A percentile compares a stretch with the other conserved stretches of the same genome.
Conservation (phyloP, 768 basidiomycete species). For the Pleurotus eryngii region DNA sequence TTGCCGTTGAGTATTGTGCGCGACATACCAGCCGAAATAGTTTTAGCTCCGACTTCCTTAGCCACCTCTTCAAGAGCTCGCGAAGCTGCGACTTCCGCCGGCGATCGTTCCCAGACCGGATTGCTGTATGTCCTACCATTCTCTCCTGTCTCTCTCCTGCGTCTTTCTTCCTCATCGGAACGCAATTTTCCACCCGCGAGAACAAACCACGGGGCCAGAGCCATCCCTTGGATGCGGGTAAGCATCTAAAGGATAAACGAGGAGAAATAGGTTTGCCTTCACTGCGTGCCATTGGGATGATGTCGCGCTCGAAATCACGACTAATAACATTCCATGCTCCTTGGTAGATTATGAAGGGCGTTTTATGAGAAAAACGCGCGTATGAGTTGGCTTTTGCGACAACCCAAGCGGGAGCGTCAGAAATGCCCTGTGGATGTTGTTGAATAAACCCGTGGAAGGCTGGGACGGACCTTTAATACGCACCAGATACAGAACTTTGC, state of each 20-base stretch:
- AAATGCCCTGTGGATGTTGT: slow-evolving; percentile 27
- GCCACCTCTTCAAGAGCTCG: slow-evolving; percentile 48
- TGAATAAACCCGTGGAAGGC: background rate
- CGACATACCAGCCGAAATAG: slow-evolving; percentile 41
- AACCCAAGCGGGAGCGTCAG: slow-evolving; percentile 47
- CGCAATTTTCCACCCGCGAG: slow-evolving; percentile 24
- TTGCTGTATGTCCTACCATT: slow-evolving; percentile 30
- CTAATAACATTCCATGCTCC: slow-evolving; percentile 41
- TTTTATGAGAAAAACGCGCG: slow-evolving; percentile 42
- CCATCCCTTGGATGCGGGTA: slow-evolving; percentile 20
- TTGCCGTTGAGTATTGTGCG: too few species aligned
- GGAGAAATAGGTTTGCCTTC: slow-evolving; percentile 30
- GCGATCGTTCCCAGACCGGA: slow-evolving; percentile 41
- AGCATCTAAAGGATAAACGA: slow-evolving; percentile 17
- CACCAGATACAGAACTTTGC: slow-evolving; percentile 43
- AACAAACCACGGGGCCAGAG: slow-evolving; percentile 36
- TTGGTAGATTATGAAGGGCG: slow-evolving; percentile 55
- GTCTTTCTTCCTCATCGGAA: slow-evolving; percentile 25
- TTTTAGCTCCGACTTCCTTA: slow-evolving; percentile 42
- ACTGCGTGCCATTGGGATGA: slow-evolving; percentile 42
- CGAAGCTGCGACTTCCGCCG: slow-evolving; percentile 37
- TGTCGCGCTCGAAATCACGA: slow-evolving; percentile 51
- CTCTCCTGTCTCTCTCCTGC: slow-evolving; percentile 23
- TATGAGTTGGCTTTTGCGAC: slow-evolving; percentile 48
- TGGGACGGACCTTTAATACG: background rate